Evolutionary conservation across 257 asterid genomes (phyloP), one percentile per base, ranked within the genome.

Genomic region (Solanum virginianum): DNA sequence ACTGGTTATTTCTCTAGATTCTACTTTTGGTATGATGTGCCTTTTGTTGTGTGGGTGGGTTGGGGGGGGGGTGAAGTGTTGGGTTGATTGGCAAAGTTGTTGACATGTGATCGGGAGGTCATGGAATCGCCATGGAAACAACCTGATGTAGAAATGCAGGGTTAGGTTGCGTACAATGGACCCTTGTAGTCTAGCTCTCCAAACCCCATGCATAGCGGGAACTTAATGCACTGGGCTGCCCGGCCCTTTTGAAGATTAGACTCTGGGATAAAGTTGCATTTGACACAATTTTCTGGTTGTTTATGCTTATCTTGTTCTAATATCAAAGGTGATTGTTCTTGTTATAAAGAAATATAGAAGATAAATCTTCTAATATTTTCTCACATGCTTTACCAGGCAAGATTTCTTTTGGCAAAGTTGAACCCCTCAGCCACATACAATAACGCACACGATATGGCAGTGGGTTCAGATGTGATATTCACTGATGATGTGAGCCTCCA

Each of bases 381-480:
- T 10, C 47, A 14, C 36, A 85, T 65, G 81, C 85, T 88, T 32
- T 81, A 54, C 89, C 95, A 97, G 99, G 98, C 98, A 87, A 94
- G 99, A 80, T 97, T 97, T 70, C 86, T 97, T 87, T 91, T 97
- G 93, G 99, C 99, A 47, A 97, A 97, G 92, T 87, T 97, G 94
- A 97, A 97, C 85, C 99, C 99, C 8, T 97, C 99, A 17, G 98
- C 99, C 80, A 95, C 98, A 10, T 92, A 97, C 92, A 95, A 87
- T 41, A 97, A 91, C 74, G 94, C 97, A 56, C 89, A 91, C 11
- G 98, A 95, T 85, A 92, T 92, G 98, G 92, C 93, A 68, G 89
- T 95, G 4, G 99, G 98, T 7, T 89, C 97, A 0, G 99, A 96
- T 55, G 93, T 96, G 74, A 96, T 96, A 85, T 94, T 95, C 90